These are phyloP conservation scores for Tetracladium marchalianum DNA, from an alignment of 495 filamentous ascomycete species.

Conservation along the genomic window DNA sequence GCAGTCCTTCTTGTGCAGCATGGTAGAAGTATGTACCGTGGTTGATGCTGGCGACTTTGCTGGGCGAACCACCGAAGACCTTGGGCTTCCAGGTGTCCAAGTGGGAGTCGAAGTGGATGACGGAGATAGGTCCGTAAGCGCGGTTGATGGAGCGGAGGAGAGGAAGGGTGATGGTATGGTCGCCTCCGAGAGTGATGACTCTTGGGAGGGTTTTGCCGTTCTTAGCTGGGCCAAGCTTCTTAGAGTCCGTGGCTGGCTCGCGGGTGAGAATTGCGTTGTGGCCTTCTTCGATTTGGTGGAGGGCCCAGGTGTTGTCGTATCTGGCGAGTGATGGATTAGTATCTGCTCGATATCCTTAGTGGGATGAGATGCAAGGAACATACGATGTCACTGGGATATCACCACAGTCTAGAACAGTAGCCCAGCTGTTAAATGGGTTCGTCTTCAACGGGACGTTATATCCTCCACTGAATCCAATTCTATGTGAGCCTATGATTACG, in stretches of 20 bases:
- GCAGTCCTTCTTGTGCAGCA: constrained; percentile 58
- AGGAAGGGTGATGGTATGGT: constrained; percentile 53
- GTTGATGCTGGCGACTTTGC: constrained; percentile 60
- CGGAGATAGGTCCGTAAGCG: constrained; percentile 52
- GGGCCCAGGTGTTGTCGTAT: constrained; percentile 62
- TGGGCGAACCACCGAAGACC: constrained; percentile 50
- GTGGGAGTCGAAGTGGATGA: constrained; percentile 61
- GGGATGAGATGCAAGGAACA: neutral
- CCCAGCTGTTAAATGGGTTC: constrained; percentile 56
- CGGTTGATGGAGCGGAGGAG: constrained; percentile 54
- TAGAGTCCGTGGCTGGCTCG: constrained; percentile 35
- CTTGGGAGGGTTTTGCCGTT: constrained; percentile 40
- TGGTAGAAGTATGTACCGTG: constrained; percentile 76
- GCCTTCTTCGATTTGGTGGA: constrained; percentile 64
- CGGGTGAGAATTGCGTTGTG: constrained; percentile 42
- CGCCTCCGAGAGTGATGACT: constrained; percentile 61
- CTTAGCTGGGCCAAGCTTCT: constrained; percentile 36
- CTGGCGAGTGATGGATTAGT: constrained; percentile 11
- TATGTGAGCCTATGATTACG: constrained; percentile 18
- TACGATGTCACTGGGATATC: constrained; percentile 63
- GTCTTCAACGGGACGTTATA: constrained; percentile 36
- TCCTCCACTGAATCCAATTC: constrained; percentile 24
- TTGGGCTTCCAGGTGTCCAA: constrained; percentile 50
- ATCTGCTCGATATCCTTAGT: neutral
- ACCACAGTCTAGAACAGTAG: constrained; percentile 64